Evolutionary conservation across 805 yeast species (phyloP).

Genomic region (Hanseniaspora occidentalis): DNA sequence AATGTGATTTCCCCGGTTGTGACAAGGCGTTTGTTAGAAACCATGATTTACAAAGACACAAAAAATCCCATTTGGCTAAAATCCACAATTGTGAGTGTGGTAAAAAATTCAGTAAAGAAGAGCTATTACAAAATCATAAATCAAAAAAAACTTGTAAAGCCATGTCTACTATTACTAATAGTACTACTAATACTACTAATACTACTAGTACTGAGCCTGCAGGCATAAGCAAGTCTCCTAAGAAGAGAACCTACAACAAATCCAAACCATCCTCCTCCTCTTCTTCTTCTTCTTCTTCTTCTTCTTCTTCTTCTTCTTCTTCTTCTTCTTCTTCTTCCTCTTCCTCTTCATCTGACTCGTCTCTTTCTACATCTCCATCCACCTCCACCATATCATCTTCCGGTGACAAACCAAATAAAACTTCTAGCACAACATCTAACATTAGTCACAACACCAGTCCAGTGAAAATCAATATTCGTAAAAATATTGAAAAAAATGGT

Average conservation of each 20-base stretch:
- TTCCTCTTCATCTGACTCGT: no score
- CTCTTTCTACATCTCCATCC: no score
- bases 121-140: constrained; percentile 73
- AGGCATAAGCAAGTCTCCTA: no score
- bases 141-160: constrained; percentile 40
- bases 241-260: no score
- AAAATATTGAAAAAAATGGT: constrained; percentile 12
- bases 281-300: no score
- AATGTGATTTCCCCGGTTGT: constrained; percentile 54
- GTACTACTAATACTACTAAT: constrained; percentile 5
- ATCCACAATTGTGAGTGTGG: constrained; percentile 80
- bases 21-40: constrained; percentile 84
- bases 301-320: no score
- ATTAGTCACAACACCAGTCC: constrained; percentile 19
- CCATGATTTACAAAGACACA: constrained; percentile 86
- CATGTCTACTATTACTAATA: not conserved
- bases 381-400: no score
- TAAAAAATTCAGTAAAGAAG: constrained; percentile 82
- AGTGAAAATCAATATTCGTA: constrained; percentile 13
- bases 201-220: no score
- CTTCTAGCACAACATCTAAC: no score
- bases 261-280: no score
- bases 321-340: no score
- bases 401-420: no score
- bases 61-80: constrained; percentile 70